Evolutionary conservation across 2,329 filamentous ascomycete species (phyloP).

Genomic region (Exutisphaerella laricina): DNA sequence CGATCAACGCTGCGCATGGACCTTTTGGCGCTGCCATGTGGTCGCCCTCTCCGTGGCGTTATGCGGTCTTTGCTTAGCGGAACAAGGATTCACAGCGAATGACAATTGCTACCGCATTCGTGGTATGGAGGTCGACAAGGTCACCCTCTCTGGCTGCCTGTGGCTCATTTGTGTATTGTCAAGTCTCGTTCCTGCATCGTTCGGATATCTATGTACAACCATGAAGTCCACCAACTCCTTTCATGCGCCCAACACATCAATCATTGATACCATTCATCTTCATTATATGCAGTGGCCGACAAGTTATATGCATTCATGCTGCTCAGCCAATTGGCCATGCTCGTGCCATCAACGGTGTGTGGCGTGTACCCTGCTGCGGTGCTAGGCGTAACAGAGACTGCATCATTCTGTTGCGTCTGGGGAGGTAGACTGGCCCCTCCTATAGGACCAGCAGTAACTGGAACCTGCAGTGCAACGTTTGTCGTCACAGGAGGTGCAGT

Average conservation of each 20-base stretch:
- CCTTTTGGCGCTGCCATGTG: background rate
- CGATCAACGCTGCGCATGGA: conserved; percentile 2
- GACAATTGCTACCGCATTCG: background rate
- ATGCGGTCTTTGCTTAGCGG: background rate
- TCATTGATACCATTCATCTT: conserved; percentile 40
- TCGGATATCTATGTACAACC: too few species aligned
- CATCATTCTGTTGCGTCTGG: background rate
- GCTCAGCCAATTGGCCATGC: conserved; percentile 24
- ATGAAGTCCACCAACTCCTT: too few species aligned
- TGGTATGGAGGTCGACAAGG: too few species aligned
- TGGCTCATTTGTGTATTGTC: too few species aligned
- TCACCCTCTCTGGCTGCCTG: too few species aligned
- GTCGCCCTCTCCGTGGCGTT: conserved; percentile 2
- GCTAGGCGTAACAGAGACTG: conserved; percentile 1
- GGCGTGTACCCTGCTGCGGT: conserved; percentile 2
- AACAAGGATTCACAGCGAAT: background rate
- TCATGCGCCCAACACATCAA: too few species aligned
- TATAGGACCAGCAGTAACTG: conserved; percentile 4
- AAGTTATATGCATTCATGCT: conserved; percentile 28
- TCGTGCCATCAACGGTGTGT: conserved; percentile 5
- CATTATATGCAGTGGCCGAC: conserved; percentile 33
- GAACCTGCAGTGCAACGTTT: conserved; percentile 2
- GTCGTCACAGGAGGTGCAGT: conserved; percentile 5
- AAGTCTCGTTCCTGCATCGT: too few species aligned
- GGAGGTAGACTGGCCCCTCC: background rate